Conservation (phyloP, 176 grass and related monocot species). For the Zizania latifolia region DNA sequence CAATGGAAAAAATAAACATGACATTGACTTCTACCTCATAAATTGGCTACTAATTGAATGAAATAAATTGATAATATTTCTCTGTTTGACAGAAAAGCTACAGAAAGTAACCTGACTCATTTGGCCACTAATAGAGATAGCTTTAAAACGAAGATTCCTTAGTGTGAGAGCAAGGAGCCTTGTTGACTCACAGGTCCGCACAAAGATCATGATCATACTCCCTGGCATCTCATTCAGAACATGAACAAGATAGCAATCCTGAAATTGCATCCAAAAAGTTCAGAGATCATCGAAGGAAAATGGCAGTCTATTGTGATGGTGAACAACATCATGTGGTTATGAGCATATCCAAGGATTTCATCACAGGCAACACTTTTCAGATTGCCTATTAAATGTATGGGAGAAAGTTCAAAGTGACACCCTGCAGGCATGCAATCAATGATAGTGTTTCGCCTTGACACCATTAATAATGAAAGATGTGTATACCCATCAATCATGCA, state of each 20-base stretch:
- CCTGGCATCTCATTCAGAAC: slow-evolving; percentile 65
- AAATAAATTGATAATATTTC: background rate
- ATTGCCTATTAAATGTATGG: background rate
- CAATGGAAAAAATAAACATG: slow-evolving; percentile 2
- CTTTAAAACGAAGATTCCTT: slow-evolving; percentile 76
- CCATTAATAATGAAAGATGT: background rate
- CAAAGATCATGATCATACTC: slow-evolving; percentile 81
- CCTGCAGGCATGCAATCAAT: background rate
- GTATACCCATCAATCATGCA: background rate
- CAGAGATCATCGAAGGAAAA: background rate
- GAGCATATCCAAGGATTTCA: background rate
- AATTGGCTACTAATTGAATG: background rate
- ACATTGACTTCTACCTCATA: background rate
- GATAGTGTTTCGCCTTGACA: background rate
- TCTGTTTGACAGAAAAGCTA: background rate
- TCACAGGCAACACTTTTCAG: background rate
- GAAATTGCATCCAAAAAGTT: slow-evolving; percentile 8
- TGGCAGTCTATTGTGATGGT: background rate
- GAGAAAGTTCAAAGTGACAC: background rate
- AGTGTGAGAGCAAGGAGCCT: slow-evolving; percentile 61
- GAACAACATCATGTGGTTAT: background rate
- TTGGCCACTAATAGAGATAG: slow-evolving; percentile 83
- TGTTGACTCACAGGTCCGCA: slow-evolving; percentile 85
- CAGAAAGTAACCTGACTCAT: slow-evolving; percentile 68
- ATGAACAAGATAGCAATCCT: slow-evolving; percentile 95